phyloP scores from a whole-genome alignment of 2,329 filamentous ascomycete genomes.

The Chaetomium sp. region DNA sequence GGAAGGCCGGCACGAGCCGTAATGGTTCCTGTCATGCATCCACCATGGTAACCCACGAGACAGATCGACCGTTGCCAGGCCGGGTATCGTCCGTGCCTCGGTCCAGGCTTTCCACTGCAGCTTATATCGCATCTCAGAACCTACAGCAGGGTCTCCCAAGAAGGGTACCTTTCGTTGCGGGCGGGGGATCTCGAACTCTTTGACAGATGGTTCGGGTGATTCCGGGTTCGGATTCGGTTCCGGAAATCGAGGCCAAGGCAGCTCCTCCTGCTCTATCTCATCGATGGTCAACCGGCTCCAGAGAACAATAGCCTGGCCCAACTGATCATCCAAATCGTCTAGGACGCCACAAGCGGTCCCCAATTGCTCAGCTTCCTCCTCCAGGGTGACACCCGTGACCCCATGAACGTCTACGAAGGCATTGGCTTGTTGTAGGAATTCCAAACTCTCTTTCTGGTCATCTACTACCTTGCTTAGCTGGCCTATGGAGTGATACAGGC shows the following conservation, averaged over 20 bases:
- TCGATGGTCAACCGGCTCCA: neutral
- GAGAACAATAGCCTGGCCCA: neutral
- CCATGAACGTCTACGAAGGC: neutral
- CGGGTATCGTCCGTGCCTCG: neutral
- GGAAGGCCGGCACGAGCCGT: conserved; percentile 7
- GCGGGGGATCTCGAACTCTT: neutral
- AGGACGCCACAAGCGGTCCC: neutral
- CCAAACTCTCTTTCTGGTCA: neutral
- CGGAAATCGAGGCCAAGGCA: neutral
- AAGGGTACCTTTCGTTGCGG: neutral
- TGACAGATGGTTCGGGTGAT: neutral
- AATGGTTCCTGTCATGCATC: conserved; percentile 15
- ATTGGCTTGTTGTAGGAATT: neutral
- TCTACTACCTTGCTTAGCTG: conserved; percentile 3
- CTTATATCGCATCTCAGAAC: neutral
- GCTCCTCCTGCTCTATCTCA: neutral
- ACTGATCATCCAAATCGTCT: conserved; percentile 2
- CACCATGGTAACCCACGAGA: conserved; percentile 11
- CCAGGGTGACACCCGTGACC: neutral
- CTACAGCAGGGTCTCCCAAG: conserved; percentile 1
- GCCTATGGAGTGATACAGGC: neutral
- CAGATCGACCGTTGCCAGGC: neutral
- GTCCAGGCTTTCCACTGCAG: neutral
- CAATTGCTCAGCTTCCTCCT: conserved; percentile 2
- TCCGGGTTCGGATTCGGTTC: neutral